Evolutionary conservation across 140 eudicot species (phyloP).

Genomic region (Erigeron philadelphicus): DNA sequence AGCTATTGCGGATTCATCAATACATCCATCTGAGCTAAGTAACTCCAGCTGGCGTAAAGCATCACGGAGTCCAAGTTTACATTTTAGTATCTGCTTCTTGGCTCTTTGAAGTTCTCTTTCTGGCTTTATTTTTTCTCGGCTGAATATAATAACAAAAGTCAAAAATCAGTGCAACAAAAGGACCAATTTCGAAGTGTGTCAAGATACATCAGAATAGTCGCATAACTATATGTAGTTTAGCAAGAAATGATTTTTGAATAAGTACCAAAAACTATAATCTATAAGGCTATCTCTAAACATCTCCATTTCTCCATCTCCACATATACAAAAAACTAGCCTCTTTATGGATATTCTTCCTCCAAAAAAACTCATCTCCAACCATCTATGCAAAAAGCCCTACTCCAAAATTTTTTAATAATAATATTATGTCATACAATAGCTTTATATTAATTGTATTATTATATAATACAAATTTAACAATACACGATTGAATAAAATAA

Average conservation of each 20-base stretch:
- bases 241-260: background rate
- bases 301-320: background rate
- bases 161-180: conserved; percentile 16
- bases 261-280: background rate
- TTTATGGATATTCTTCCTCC: too few relatives aligned
- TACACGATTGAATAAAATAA: too few relatives aligned
- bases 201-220: conserved; percentile 10
- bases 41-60: conserved; percentile 71
- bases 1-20: conserved; percentile 66
- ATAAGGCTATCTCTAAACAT: background rate
- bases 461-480: too few relatives aligned
- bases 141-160: conserved; percentile 24
- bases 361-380: too few relatives aligned
- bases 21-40: conserved; percentile 82
- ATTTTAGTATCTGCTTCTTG: conserved; percentile 69
- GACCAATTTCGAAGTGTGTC: background rate
- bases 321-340: too few relatives aligned
- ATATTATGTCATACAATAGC: too few relatives aligned
- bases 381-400: too few relatives aligned
- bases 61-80: conserved; percentile 93
- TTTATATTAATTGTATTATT: too few relatives aligned
- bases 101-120: conserved; percentile 91
- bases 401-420: too few relatives aligned
- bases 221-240: background rate
- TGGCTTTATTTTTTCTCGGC: conserved; percentile 92